These are phyloP conservation scores for Gentiana straminea DNA, from an alignment of 257 asterid genomes.

Conservation along the genomic window DNA sequence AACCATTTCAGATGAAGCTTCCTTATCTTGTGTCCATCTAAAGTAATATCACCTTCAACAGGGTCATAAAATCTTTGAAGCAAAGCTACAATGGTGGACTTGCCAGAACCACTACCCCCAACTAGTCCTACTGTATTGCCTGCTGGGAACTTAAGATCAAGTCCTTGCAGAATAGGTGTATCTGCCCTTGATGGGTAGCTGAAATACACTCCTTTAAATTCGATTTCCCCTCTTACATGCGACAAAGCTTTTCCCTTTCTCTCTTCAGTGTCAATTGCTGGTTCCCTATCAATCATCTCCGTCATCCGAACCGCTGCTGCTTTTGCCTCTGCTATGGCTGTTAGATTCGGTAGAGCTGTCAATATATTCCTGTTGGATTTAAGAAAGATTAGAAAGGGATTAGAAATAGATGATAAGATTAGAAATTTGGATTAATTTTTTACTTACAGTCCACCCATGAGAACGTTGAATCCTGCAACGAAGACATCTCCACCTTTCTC, in stretches of 20 bases:
- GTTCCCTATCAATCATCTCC: constrained; percentile 61
- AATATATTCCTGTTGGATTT: constrained; percentile 12
- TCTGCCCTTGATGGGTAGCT: constrained; percentile 73
- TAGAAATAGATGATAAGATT: not conserved
- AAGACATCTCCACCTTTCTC: constrained; percentile 79
- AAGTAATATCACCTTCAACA: constrained; percentile 51
- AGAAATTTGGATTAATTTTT: not conserved
- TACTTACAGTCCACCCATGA: constrained; percentile 82
- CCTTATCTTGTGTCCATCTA: constrained; percentile 66
- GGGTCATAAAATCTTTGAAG: constrained; percentile 72
- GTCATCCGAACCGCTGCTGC: constrained; percentile 54
- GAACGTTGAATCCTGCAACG: constrained; percentile 79
- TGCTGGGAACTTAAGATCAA: constrained; percentile 47
- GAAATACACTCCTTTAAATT: constrained; percentile 52
- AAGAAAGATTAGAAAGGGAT: not conserved
- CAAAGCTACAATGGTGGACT: constrained; percentile 56
- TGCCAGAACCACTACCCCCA: constrained; percentile 78
- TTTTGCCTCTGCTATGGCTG: constrained; percentile 67
- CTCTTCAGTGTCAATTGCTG: constrained; percentile 49
- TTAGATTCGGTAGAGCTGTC: constrained; percentile 71
- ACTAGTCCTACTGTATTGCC: constrained; percentile 62
- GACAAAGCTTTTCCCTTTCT: constrained; percentile 77
- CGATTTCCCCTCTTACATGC: constrained; percentile 65
- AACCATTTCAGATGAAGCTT: constrained; percentile 68
- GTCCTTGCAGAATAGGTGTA: constrained; percentile 40